Conservation (phyloP, 2,329 filamentous ascomycete genomes). For the Dothistroma septosporum region DNA sequence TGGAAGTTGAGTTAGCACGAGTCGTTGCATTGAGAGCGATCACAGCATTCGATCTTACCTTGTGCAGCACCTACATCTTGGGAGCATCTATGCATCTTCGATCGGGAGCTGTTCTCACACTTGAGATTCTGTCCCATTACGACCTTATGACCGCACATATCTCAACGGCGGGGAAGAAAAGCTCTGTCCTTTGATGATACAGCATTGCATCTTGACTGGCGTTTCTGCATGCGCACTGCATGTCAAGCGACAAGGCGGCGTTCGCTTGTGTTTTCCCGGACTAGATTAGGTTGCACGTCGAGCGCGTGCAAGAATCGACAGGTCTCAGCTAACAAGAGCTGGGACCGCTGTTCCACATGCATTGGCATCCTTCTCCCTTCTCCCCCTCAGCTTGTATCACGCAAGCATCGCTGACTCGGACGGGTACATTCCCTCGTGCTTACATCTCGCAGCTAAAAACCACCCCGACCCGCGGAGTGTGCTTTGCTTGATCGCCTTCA, state of each 20-base stretch:
- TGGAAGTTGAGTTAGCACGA: not conserved
- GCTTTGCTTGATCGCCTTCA: not conserved
- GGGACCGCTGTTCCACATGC: not conserved
- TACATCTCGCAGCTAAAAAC: not conserved
- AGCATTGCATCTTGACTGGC: constrained; percentile 1
- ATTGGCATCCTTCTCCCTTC: not conserved
- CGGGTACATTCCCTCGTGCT: not conserved
- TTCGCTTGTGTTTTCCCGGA: constrained; percentile 1
- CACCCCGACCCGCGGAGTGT: not conserved
- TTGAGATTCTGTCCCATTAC: not conserved
- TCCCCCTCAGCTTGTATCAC: not conserved
- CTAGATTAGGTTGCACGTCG: not conserved
- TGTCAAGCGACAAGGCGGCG: not conserved
- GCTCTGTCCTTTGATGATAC: not conserved
- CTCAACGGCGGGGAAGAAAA: constrained; percentile 2
- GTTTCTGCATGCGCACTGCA: not conserved
- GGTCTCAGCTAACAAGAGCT: not conserved
- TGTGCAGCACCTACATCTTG: not conserved
- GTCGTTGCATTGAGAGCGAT: not conserved
- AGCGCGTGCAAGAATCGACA: not conserved
- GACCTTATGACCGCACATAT: constrained; percentile 2
- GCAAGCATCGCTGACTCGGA: not conserved
- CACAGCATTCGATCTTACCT: not conserved
- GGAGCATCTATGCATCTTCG: not conserved
- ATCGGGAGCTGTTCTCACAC: constrained; percentile 1